Base-by-base conservation (phyloP, 2,329 filamentous ascomycete species). In the Aspergillus flavus region DNA sequence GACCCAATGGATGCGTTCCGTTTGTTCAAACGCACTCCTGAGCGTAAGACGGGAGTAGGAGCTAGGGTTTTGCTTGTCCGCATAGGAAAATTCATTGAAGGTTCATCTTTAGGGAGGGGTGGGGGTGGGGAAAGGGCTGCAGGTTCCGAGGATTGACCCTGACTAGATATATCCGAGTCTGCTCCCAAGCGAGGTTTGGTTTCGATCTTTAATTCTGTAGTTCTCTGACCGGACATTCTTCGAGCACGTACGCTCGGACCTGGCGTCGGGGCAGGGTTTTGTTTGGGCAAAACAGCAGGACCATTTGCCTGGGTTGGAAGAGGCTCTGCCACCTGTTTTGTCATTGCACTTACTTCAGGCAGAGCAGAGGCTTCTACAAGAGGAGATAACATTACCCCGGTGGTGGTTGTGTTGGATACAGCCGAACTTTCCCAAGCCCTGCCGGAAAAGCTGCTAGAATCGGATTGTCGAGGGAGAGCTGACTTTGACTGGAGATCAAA, bases 121-220 rank as follows among this genome's bases (percentile, higher is more conserved):
- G 69, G 39, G 16, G 39, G 68, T 34, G 72, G 69, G 23, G 71
- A 69, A 57, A 67, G 69, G 7, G 63, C 67, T 48, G 64, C 61
- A 16, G 64, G 65, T 26, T 69, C 71, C 26, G 74, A 66, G n/a
- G 69, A 70, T 52, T 72, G 71, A 19, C 72, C 72, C 41, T 72
- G 70, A 26, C 63, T 71, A 36, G 73, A 71, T 43, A 66, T 58
- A 58, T 68, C 68, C 56, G 68, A 65, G 57, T 69, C 62, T 46
- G 71, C 39, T 45, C 69, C 65, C 58, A 72, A 74, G 69, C 70
- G 74, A 67, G 77, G 57, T 75, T 79, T 80, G 12, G 93, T 97
- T 76, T 97, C 92, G 61, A 98, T 97, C 79, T 93, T 96, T 57
- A 98, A 82, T 72, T 94, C 91, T 75, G 91, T 94, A 16, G 86